These are phyloP conservation scores for Yamadazyma buinensis DNA, from an alignment of 1,139 yeast species.

Conservation along the genomic window DNA sequence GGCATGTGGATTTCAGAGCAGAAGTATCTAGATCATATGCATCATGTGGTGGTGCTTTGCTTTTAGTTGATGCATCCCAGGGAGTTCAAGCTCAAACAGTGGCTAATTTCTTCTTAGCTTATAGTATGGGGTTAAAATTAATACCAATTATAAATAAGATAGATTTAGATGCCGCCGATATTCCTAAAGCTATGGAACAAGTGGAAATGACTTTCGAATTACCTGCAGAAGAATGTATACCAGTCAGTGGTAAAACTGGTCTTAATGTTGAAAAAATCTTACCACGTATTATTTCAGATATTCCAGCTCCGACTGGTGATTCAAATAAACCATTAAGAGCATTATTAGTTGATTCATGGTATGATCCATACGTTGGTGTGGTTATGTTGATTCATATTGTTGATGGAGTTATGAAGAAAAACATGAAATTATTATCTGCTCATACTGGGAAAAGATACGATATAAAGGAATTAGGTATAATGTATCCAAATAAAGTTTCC, in stretches of 20 bases:
- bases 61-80: conserved; percentile 90
- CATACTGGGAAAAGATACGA: conserved; percentile 77
- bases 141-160: conserved; percentile 91
- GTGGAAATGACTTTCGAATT: conserved; percentile 81
- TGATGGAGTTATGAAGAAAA: conserved; percentile 74
- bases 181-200: conserved; percentile 76
- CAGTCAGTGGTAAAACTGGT: conserved; percentile 93
- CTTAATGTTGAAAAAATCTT: conserved; percentile 68
- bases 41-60: conserved; percentile 90
- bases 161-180: conserved; percentile 86
- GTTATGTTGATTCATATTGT: conserved; percentile 80
- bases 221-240: conserved; percentile 67
- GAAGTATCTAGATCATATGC: conserved; percentile 94
- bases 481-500: conserved; percentile 83
- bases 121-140: conserved; percentile 74
- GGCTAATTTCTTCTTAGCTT: conserved; percentile 89
- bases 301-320: conserved; percentile 69
- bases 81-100: conserved; percentile 98
- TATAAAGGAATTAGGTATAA: conserved; percentile 87
- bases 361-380: conserved; percentile 91
- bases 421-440: conserved; percentile 72
- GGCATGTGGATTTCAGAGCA: conserved; percentile 93
- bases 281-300: conserved; percentile 74
- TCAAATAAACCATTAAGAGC: conserved; percentile 60
- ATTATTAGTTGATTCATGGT: conserved; percentile 93